Percentiles rank a stretch among this genome's conserved stretches.
Conservation (phyloP, 768 basidiomycete species). For the Coprinellus aureogranulatus region DNA sequence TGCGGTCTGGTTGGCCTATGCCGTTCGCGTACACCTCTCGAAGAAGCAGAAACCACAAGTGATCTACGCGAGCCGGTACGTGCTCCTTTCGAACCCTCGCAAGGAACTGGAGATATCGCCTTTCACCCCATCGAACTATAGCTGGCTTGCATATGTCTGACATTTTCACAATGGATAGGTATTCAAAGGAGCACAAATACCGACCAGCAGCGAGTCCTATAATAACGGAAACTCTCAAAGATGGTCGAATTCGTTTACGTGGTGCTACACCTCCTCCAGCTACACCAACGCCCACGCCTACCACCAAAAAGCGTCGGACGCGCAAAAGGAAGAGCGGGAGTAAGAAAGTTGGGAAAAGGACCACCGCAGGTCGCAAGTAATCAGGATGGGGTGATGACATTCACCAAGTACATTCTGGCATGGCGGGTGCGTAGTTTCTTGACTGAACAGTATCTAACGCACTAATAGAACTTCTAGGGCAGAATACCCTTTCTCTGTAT, state of each 20-base stretch:
- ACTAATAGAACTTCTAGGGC: neutral
- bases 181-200: conserved; percentile 79
- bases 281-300: conserved; percentile 18
- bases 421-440: neutral
- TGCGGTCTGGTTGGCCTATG: conserved; percentile 6
- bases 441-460: too few relatives aligned
- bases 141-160: neutral
- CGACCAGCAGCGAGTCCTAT: conserved; percentile 84
- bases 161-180: conserved; percentile 41
- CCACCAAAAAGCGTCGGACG: conserved; percentile 21
- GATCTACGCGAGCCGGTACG: conserved; percentile 19
- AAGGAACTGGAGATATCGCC: too few relatives aligned
- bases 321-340: conserved; percentile 16
- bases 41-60: conserved; percentile 9
- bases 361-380: neutral
- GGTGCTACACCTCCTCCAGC: conserved; percentile 56
- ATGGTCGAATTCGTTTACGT: conserved; percentile 65
- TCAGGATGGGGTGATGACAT: neutral
- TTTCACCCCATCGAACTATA: neutral
- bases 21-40: neutral
- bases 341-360: conserved; percentile 19
- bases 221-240: conserved; percentile 71
- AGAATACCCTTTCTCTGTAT: neutral
- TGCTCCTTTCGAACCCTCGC: too few relatives aligned
- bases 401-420: neutral